Evolutionary conservation across 2,329 filamentous ascomycete species (phyloP), one percentile per base, ranked within the genome.

Genomic region (Xylariaceae sp.): DNA sequence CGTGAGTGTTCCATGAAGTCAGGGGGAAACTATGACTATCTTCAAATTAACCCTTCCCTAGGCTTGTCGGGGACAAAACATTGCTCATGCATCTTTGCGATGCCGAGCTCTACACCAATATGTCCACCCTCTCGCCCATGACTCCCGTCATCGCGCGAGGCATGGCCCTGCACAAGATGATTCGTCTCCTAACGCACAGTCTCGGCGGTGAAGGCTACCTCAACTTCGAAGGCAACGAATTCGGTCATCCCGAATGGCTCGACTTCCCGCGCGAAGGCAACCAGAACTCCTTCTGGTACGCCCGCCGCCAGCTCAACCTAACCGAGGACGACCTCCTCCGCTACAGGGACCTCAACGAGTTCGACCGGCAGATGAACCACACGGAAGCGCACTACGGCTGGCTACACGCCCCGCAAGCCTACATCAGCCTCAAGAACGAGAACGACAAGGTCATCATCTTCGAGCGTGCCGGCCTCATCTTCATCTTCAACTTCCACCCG

Each of bases 181-280:
- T 98, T 60, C 86, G 93, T 12, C 80, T 98, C 14, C 73, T 98
- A 53, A 97, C 93, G 1, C 92, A 98, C 64, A 80, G 77, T 34
- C 79, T 98, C 14, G 93, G 93, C 48, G 93, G 93, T 44, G 93
- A 98, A 68, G 93, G 92, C 32, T 98, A 95, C 63, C 85, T 98
- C 42, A 98, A 97, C 72, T 98, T 98, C 59, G 91, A 96, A 70
- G 93, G 93, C 50, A 98, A 98, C 67, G 93, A 98, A 68, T 98
- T 98, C 62, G 93, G 93, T 1, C 93, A 98, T 64, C 93, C 93
- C 0, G 93, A 98, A 68, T 98, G 93, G 93, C 86, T 98, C 32
- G 93, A 98, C 67, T 98, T 98, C 68, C 93, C 93, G 4, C 87
- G 93, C 41, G 89, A 85, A 60, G 93, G 93, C 48, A 96, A 96